A percentile compares a stretch with the other conserved stretches of the same genome.
Conservation (phyloP, 1,284 basidiomycete genomes). For the Trichosporon inkin region DNA sequence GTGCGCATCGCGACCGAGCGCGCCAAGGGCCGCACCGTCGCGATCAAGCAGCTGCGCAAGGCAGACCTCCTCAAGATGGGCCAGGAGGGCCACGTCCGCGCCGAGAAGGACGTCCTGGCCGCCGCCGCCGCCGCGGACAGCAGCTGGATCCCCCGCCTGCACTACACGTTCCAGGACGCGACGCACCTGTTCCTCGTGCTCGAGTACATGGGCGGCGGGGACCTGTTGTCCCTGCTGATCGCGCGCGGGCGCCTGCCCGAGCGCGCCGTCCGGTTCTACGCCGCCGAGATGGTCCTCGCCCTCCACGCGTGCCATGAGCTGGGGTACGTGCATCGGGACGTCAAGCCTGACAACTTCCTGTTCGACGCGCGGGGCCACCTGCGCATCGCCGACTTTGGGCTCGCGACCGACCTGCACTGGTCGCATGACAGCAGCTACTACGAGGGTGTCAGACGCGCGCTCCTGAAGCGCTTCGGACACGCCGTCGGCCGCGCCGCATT, state of each 20-base stretch:
- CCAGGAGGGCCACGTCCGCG: conserved; percentile 71
- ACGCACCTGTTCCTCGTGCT: conserved; percentile 90
- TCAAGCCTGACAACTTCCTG: conserved; percentile 94
- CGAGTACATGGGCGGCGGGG: conserved; percentile 93
- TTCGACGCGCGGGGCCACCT: conserved; percentile 91
- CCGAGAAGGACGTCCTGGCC: conserved; percentile 48
- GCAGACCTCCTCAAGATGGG: conserved; percentile 94
- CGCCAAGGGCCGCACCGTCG: conserved; percentile 73
- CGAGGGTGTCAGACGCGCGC: conserved; percentile 82
- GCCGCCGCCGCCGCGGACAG: conserved; percentile 52
- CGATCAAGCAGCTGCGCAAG: conserved; percentile 97
- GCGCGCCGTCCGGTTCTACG: conserved; percentile 88
- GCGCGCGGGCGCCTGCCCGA: conserved; percentile 91
- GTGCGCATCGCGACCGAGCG: conserved; percentile 85
- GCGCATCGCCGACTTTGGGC: conserved; percentile 89
- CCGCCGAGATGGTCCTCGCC: conserved; percentile 97
- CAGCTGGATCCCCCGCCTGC: conserved; percentile 82
- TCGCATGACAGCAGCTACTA: conserved; percentile 92
- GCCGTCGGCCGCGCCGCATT: conserved; percentile 57
- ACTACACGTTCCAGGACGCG: conserved; percentile 73
- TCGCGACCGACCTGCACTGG: conserved; percentile 63
- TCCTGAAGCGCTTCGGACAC: conserved; percentile 88
- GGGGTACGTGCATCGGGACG: conserved; percentile 95
- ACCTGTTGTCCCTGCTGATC: conserved; percentile 90
- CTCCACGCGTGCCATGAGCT: conserved; percentile 89